Evolutionary conservation across 2,329 filamentous ascomycete genomes (phyloP).

Genomic region (Colletotrichum sp.): DNA sequence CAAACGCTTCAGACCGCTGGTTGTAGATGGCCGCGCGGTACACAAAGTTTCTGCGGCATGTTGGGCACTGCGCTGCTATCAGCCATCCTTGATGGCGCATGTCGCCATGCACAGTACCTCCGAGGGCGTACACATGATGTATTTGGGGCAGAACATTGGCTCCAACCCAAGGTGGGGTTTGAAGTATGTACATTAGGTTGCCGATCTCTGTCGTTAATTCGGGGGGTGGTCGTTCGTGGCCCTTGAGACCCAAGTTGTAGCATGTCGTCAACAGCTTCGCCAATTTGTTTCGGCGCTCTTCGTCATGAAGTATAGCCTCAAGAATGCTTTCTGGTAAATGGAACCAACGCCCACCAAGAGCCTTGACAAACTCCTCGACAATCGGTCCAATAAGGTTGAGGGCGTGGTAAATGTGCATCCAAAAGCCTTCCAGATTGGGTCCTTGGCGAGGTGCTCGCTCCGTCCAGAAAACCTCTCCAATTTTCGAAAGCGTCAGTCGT

Average conservation of each 20-base stretch:
- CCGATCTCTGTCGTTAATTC: background rate
- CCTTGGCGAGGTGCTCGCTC: background rate
- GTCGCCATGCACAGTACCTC: background rate
- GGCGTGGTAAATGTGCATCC: background rate
- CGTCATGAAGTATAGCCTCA: background rate
- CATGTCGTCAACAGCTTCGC: background rate
- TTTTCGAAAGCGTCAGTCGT: background rate
- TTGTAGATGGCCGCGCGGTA: background rate
- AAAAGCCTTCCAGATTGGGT: background rate
- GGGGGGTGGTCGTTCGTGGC: background rate
- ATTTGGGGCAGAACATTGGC: background rate
- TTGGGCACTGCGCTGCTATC: background rate
- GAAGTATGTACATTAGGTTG: background rate
- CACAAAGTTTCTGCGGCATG: background rate
- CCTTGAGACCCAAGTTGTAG: background rate
- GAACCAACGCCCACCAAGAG: background rate
- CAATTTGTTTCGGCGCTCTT: background rate
- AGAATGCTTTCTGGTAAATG: background rate
- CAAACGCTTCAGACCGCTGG: background rate
- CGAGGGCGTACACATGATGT: background rate
- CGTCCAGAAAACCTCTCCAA: background rate
- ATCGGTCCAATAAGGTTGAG: accelerated
- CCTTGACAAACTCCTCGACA: background rate
- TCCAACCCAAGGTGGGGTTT: background rate
- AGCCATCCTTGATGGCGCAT: background rate